Evolutionary conservation across 495 filamentous ascomycete species (phyloP).

Genomic region (Tetracladium marchalianum): DNA sequence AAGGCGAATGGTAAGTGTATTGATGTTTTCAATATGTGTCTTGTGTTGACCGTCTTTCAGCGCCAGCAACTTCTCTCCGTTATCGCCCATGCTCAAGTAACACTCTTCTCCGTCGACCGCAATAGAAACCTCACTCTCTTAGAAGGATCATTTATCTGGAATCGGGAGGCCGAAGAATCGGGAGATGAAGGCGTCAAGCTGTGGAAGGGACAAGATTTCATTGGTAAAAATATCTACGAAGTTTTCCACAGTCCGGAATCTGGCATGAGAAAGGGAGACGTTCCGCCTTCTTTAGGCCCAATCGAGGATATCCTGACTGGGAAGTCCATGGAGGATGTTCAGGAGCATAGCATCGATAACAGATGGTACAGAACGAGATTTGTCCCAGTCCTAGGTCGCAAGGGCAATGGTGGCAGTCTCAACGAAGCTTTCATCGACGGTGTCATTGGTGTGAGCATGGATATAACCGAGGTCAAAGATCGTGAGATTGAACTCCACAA

Average conservation of each 20-base stretch:
- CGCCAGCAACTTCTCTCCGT: constrained; percentile 54
- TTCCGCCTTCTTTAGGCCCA: constrained; percentile 35
- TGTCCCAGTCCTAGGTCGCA: constrained; percentile 44
- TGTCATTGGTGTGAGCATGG: constrained; percentile 58
- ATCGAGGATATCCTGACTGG: constrained; percentile 51
- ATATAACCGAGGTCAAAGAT: constrained; percentile 55
- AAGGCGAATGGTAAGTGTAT: constrained; percentile 29
- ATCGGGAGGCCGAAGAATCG: constrained; percentile 22
- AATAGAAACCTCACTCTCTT: constrained; percentile 47
- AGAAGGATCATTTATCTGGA: constrained; percentile 51
- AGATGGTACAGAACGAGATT: constrained; percentile 58
- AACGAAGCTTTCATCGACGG: constrained; percentile 44
- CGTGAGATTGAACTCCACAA: constrained; percentile 44
- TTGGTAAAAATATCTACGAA: constrained; percentile 51
- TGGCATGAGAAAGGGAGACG: constrained; percentile 24
- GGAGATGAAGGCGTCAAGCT: constrained; percentile 14
- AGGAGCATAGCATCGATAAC: constrained; percentile 32
- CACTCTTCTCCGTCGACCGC: constrained; percentile 55
- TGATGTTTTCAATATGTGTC: background rate
- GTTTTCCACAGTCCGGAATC: constrained; percentile 36
- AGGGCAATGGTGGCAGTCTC: constrained; percentile 32
- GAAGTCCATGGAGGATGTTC: constrained; percentile 33
- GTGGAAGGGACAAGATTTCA: constrained; percentile 23
- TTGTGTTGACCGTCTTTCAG: constrained; percentile 1
- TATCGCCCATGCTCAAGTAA: constrained; percentile 56